A percentile compares a stretch with the other conserved stretches of the same genome.
These are phyloP conservation scores for Yamagishiella unicocca DNA, from an alignment of 139 green algal species.

Conservation along the genomic window DNA sequence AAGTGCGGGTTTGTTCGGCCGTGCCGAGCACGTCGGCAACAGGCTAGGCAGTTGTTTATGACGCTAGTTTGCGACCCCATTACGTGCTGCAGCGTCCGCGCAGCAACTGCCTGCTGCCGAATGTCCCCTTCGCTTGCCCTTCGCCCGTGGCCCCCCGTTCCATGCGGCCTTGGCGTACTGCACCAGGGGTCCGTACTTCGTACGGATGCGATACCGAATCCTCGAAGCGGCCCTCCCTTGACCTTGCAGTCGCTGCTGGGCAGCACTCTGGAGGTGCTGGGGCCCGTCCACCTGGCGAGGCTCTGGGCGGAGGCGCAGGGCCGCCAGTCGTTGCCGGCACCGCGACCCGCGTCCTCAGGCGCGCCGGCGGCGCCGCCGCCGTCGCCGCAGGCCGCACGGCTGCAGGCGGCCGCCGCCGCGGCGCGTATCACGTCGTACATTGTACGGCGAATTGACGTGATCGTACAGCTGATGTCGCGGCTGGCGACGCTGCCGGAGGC, in stretches of 20 bases:
- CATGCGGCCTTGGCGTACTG: too few species aligned
- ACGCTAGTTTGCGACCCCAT: too few species aligned
- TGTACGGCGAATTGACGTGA: conserved; percentile 52
- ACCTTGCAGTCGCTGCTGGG: conserved; percentile 68
- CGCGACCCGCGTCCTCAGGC: not conserved
- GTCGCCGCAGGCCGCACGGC: not conserved
- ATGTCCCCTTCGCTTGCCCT: too few species aligned
- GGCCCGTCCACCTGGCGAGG: conserved; percentile 23
- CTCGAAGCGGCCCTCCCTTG: too few species aligned
- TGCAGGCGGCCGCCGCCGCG: not conserved
- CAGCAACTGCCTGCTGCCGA: too few species aligned
- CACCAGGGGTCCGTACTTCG: too few species aligned
- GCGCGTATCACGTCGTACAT: conserved; percentile 26
- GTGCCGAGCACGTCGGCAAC: too few species aligned
- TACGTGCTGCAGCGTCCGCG: too few species aligned
- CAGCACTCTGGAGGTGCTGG: conserved; percentile 74
- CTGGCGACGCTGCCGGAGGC: conserved; percentile 82
- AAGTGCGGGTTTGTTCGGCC: too few species aligned
- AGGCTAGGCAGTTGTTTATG: too few species aligned
- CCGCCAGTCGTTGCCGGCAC: not conserved
- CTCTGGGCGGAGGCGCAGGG: conserved; percentile 45
- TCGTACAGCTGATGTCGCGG: conserved; percentile 67
- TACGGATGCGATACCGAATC: too few species aligned
- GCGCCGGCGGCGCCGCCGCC: not conserved
- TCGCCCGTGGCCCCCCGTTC: too few species aligned